Base-by-base conservation (phyloP, 495 filamentous ascomycete species). In the Annulohypoxylon stygium region DNA sequence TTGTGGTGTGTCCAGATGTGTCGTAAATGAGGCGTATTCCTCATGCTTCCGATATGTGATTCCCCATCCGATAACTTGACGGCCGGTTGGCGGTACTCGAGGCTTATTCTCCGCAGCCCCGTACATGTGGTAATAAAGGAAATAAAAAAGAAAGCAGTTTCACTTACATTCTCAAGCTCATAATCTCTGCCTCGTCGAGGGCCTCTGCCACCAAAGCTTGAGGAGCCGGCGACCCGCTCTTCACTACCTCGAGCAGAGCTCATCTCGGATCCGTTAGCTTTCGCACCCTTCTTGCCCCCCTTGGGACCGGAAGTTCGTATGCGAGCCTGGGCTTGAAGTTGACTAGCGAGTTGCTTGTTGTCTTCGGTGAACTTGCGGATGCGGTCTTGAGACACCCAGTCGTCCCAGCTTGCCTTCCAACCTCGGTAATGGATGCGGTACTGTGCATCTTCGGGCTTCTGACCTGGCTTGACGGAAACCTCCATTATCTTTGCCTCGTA, bases 361-460 rank as follows among this genome's bases (percentile, higher is more conserved):
- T 98, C 96, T 41, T 97, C 93, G 39, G 90, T 97, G 81, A 93
- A 91, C 84, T 98, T 98, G 65, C 95, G 90, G 12, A 99, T 90
- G 61, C 96, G 93, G 80, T 98, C 96, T 80, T 95, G 90, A 8
- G 93, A 90, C 43, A 98, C 96, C 94, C 95, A 98, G 85, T 99
- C 96, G 84, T 99, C 96, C 96, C 96, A 99, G 90, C 94, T 97
- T 78, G 93, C 93, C 83, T 99, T 99, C 96, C 96, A 98, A 69
- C 96, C 96, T 80, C 98, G 98, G 83, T 99, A 99, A 81, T 99
- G 96, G 54, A 99, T 93, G 70, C 92, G 92, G 79, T 96, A 99
- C 78, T 92, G 89, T 67, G 87, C 92, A 47, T 90, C 87, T 53
- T 90, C 93, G 75, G 92, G 92, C 81, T 90, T 90, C 80, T 85